These are phyloP conservation scores for Fusarium circinatum DNA, from an alignment of 2,329 filamentous ascomycete species.

Conservation along the genomic window DNA sequence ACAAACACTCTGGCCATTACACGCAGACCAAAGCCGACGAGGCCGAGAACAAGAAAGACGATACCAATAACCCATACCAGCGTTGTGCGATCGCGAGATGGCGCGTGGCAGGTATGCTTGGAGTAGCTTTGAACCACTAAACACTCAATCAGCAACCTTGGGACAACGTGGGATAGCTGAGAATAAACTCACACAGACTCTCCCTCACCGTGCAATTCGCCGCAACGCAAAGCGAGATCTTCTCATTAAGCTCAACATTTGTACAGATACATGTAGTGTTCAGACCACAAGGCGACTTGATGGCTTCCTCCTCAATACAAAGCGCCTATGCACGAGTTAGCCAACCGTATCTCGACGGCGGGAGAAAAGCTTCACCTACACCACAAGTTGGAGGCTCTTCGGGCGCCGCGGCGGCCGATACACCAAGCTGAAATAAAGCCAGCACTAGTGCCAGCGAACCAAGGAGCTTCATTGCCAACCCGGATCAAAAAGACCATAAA, in stretches of 20 bases:
- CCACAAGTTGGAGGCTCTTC: conserved; percentile 27
- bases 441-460: background rate
- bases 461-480: conserved; percentile 26
- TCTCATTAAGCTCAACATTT: conserved; percentile 10
- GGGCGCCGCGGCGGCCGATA: conserved; percentile 15
- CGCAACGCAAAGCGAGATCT: conserved; percentile 5
- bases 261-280: conserved; percentile 23
- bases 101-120: conserved; percentile 12
- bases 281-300: conserved; percentile 15
- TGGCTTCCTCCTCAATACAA: conserved; percentile 2
- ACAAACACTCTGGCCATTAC: conserved; percentile 19
- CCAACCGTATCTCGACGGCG: fast-evolving
- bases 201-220: conserved; percentile 15
- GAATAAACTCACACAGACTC: background rate
- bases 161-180: fast-evolving
- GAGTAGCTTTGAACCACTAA: conserved; percentile 12
- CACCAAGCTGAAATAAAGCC: conserved; percentile 22
- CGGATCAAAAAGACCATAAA: background rate
- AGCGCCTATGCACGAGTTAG: background rate
- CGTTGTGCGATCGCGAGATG: conserved; percentile 11
- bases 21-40: conserved; percentile 6
- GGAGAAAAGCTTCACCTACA: background rate
- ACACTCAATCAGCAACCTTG: background rate
- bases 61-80: conserved; percentile 7
- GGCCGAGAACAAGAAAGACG: conserved; percentile 1